Conservation (phyloP, 495 filamentous ascomycete genomes). For the Hypoxylon crocopeplum region DNA sequence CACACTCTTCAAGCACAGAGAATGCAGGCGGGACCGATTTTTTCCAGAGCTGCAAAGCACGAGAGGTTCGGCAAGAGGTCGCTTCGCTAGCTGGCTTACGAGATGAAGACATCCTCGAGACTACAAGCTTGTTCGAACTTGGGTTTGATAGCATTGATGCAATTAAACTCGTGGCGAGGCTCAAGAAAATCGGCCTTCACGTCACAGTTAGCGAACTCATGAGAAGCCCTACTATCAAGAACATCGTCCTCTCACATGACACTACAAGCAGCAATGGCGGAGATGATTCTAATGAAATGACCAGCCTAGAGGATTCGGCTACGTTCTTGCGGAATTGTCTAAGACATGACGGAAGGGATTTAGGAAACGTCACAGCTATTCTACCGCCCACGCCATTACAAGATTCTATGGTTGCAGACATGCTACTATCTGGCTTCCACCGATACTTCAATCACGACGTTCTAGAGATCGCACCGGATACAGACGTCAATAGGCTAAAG, state of each 20-base stretch:
- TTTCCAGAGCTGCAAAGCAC: constrained; percentile 60
- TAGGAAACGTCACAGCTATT: constrained; percentile 55
- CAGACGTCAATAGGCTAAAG: constrained; percentile 61
- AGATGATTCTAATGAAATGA: not conserved
- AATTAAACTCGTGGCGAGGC: constrained; percentile 69
- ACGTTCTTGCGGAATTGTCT: constrained; percentile 22
- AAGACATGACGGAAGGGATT: constrained; percentile 4
- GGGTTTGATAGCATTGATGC: constrained; percentile 74
- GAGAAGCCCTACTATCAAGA: constrained; percentile 67
- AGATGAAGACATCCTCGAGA: constrained; percentile 53
- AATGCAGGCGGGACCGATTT: constrained; percentile 42
- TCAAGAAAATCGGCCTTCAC: constrained; percentile 64
- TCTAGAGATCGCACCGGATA: constrained; percentile 56
- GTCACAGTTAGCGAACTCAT: constrained; percentile 73
- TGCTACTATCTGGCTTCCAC: constrained; percentile 67
- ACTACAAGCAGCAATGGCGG: not conserved
- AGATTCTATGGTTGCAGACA: constrained; percentile 80
- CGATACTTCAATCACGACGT: constrained; percentile 84
- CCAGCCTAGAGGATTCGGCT: constrained; percentile 2
- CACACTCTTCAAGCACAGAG: not conserved
- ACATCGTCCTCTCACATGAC: constrained; percentile 45
- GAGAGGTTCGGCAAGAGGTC: constrained; percentile 62
- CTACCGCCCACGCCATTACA: constrained; percentile 77
- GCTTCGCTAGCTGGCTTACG: constrained; percentile 63
- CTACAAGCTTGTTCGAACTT: constrained; percentile 66